Base-by-base conservation (phyloP, 495 filamentous ascomycete species). In the Penicillium paxilli region DNA sequence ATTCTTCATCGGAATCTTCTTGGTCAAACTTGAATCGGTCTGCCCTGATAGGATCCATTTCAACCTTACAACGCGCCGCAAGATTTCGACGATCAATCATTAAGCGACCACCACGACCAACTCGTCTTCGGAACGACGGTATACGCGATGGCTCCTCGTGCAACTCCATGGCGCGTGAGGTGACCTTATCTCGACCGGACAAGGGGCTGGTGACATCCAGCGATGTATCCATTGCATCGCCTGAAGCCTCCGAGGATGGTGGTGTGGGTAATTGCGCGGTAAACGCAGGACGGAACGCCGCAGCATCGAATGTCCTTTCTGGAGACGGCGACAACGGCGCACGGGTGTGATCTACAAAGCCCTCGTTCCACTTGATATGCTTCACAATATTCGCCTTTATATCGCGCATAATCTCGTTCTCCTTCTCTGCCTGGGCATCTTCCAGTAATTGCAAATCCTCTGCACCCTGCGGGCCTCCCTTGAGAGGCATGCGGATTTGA, bases 1-100 rank as follows among this genome's bases (percentile, higher is more conserved):
- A 79, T 53, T 90, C 88, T 25, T 91, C 89, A 59, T 92, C 89
- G 10, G 74, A 76, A 48, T 79, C 75, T 46, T 77, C 76, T 48
- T 85, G 81, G 64, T 95, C 90, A 74, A 87, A 94, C 65, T 90
- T 93, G 80, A 87, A 93, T 45, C 87, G 83, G 62, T 96, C 91
- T 37, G 80, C 79, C 50, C 78, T 75, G 40, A 77, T 58, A 12
- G 76, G 77, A 48, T 78, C 77, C 54, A 78, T 62, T 4, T 84
- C 81, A 38, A 74, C 67, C 53, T 72, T 78, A 67, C 77, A 80
- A 44, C 72, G 66, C 38, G 73, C 78, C n/a, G 72, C 68, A 44
- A 78, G 51, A 44, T 78, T 78, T 38, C 75, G 75, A 62, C 91
- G 88, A 69, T 96, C 91, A 37, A 96, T 90, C 77, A 88, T 85